These are phyloP conservation scores for Delonix regia DNA, from an alignment of 306 rosid species.

Conservation along the genomic window DNA sequence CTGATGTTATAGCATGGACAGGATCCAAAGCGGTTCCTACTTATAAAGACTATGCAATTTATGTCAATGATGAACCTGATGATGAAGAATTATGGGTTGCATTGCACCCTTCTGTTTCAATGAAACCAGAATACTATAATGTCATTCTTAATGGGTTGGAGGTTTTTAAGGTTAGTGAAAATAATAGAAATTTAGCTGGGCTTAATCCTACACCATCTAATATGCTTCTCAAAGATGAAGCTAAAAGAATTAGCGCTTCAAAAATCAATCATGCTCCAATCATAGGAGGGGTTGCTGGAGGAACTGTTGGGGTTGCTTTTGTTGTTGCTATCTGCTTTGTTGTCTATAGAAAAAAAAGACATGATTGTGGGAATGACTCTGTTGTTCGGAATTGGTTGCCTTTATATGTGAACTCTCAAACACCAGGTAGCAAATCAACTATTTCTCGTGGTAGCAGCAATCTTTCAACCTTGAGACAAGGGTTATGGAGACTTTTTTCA, in stretches of 20 bases:
- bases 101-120: constrained; percentile 42
- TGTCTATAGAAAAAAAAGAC: constrained; percentile 38
- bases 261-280: constrained; percentile 13
- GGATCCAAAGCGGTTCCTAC: constrained; percentile 43
- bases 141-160: constrained; percentile 57
- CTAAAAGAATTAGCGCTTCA: background rate
- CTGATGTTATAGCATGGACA: constrained; percentile 48
- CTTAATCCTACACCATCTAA: constrained; percentile 48
- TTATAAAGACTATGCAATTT: constrained; percentile 48
- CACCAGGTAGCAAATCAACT: constrained; percentile 8
- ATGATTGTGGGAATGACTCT: constrained; percentile 2
- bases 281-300: constrained; percentile 41
- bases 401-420: constrained; percentile 30
- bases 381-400: constrained; percentile 48
- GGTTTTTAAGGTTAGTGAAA: constrained; percentile 51
- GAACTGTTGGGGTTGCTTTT: constrained; percentile 32
- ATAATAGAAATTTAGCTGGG: constrained; percentile 44
- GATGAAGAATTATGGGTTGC: constrained; percentile 50
- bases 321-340: constrained; percentile 27
- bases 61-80: constrained; percentile 28
- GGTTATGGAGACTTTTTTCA: constrained; percentile 48
- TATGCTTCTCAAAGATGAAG: constrained; percentile 42
- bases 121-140: constrained; percentile 47
- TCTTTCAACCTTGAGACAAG: constrained; percentile 35
- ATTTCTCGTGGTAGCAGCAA: constrained; percentile 37